These are phyloP conservation scores for Mycena venus DNA, from an alignment of 768 basidiomycete genomes.

Conservation along the genomic window DNA sequence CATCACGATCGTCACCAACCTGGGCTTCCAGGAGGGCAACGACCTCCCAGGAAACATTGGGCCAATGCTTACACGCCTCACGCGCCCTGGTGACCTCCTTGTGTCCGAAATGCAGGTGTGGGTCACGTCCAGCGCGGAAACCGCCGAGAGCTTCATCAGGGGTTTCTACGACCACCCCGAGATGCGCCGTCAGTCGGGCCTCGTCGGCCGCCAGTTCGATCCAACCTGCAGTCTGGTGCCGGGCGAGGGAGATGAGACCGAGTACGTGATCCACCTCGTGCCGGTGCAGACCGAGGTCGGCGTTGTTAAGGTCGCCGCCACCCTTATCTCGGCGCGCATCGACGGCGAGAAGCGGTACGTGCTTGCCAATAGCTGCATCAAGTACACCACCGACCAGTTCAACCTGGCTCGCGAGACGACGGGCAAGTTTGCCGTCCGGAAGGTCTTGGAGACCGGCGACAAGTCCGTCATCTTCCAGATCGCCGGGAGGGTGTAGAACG, in stretches of 20 bases:
- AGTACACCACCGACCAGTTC: background rate
- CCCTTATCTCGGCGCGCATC: background rate
- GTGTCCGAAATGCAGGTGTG: background rate
- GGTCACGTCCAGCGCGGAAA: background rate
- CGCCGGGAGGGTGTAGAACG: background rate
- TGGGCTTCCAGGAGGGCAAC: conserved; percentile 7
- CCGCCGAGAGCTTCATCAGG: background rate
- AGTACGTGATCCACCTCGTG: background rate
- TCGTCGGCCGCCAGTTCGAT: conserved; percentile 5
- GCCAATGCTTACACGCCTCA: background rate
- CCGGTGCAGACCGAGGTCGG: conserved; percentile 1
- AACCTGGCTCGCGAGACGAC: background rate
- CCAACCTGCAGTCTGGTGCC: background rate
- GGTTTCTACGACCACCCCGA: too few relatives aligned
- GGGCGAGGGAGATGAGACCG: conserved; percentile 1
- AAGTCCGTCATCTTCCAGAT: conserved; percentile 6
- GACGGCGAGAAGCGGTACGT: background rate
- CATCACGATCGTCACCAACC: background rate
- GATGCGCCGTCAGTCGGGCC: background rate
- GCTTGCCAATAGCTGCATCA: conserved; percentile 3
- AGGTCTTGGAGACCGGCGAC: conserved; percentile 2
- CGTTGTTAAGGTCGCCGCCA: background rate
- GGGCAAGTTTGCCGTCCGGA: background rate
- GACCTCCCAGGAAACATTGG: background rate
- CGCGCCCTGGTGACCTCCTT: background rate